These are phyloP conservation scores for Verticillium nonalfalfae DNA, from an alignment of 2,329 filamentous ascomycete species.

Conservation along the genomic window DNA sequence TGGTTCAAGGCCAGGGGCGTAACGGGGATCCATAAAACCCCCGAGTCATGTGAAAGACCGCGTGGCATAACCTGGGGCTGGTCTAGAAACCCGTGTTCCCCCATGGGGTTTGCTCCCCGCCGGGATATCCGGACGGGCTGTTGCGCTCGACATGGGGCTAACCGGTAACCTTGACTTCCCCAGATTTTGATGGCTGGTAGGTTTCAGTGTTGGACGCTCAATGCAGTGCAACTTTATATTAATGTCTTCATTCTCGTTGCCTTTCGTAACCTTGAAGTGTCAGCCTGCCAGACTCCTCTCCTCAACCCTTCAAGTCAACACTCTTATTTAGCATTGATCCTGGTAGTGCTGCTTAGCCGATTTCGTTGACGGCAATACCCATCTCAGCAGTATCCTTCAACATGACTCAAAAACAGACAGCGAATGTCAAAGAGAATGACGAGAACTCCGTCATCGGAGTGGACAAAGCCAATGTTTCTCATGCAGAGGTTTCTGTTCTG, in stretches of 20 bases:
- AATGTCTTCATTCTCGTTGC: too few species aligned
- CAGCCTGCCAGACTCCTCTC: too few species aligned
- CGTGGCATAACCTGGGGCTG: background rate
- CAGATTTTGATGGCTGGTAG: background rate
- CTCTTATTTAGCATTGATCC: too few species aligned
- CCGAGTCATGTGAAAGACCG: background rate
- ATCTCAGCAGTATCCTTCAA: background rate
- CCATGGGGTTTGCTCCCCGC: background rate
- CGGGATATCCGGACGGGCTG: background rate
- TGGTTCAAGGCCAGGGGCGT: background rate
- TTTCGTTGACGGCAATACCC: background rate
- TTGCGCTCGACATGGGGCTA: background rate
- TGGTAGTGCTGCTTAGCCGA: too few species aligned
- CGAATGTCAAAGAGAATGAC: background rate
- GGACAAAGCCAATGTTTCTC: background rate
- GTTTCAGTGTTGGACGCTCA: background rate
- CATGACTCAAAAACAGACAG: background rate
- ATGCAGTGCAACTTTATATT: too few species aligned
- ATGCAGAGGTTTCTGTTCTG: background rate
- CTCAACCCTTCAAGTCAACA: too few species aligned
- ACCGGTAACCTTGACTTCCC: background rate
- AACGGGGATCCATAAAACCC: background rate
- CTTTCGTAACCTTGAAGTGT: too few species aligned
- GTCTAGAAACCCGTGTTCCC: background rate
- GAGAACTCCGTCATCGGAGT: constrained; percentile 1